Base-by-base conservation (phyloP, 306 rosid genomes). In the Quercus berberidifolia region DNA sequence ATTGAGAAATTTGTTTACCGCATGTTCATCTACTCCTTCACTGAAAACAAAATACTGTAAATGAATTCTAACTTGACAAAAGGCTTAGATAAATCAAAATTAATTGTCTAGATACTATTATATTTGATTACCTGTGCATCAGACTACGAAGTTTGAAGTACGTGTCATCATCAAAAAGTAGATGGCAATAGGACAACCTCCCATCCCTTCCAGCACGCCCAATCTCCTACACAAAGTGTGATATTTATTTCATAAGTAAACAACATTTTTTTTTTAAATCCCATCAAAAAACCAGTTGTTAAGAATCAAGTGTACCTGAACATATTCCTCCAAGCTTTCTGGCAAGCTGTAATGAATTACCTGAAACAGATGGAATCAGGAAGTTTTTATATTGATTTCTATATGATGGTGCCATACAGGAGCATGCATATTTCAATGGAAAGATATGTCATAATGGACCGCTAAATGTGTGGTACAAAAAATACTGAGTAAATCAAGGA, bases 151-250 rank as follows among this genome's bases (percentile, higher is more conserved):
- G 97, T 87, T 91, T 94, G 84, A 88, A 85, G 80, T 87, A 92
- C 6, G 88, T 92, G 55, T 81, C 91, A 76, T 86, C 88, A 14
- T 94, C 99, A 71, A 86, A 90, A 83, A 91, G 91, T 19, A 94
- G 89, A 88, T 92, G 98, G 85, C 99, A 92, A 85, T 79, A 84
- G 57, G 95, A 92, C 84, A 85, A 80, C 85, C 97, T 89, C 79
- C 97, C 99, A 88, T 94, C 97, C 82, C 96, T 88, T 67, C 98
- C 94, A 71, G 99, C 97, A 75, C 99, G 95, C 57, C 96, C 99
- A 55, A 91, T 92, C 78, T 94, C 99, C 98, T 94, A 83, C 68
- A 81, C 20, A 71, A 74, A 84, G 55, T 63, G 54, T 46, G 55
- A 43, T 46, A 83, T 78, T 80, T 59, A 71, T 69, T 62, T 62